Percentiles rank a stretch among this genome's conserved stretches.
phyloP scores from a whole-genome alignment of 768 basidiomycete species.

The Rhodotorula babjevae region DNA sequence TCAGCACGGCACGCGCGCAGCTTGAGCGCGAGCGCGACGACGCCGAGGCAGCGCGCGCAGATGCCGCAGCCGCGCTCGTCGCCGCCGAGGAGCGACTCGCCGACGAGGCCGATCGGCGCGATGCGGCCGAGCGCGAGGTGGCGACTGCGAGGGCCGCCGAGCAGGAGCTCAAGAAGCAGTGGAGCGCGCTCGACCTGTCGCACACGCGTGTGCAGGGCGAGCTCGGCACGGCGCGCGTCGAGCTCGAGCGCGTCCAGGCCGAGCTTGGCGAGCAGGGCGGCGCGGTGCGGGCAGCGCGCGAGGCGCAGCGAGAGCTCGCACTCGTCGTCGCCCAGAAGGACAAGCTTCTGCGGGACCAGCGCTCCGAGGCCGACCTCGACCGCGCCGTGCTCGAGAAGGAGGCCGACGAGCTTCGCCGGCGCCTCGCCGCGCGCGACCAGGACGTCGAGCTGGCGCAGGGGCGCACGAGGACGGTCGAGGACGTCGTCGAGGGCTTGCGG shows the following conservation, averaged over 20 bases:
- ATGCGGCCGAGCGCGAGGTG: constrained; percentile 58
- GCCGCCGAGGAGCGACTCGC: constrained; percentile 42
- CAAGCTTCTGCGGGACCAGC: constrained; percentile 71
- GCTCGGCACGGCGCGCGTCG: constrained; percentile 16
- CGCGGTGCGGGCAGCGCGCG: constrained; percentile 57
- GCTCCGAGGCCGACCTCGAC: constrained; percentile 88
- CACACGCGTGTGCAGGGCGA: constrained; percentile 17
- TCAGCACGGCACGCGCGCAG: constrained; percentile 60
- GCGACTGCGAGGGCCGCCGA: neutral
- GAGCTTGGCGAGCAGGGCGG: constrained; percentile 36
- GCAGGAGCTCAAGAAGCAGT: constrained; percentile 15
- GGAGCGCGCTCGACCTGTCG: neutral
- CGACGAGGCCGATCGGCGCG: constrained; percentile 55
- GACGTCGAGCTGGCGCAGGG: constrained; percentile 48
- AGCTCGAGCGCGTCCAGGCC: constrained; percentile 20
- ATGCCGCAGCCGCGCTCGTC: constrained; percentile 38
- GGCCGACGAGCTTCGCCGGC: constrained; percentile 65
- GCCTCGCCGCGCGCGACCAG: constrained; percentile 59
- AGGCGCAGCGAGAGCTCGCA: constrained; percentile 61
- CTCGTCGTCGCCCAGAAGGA: constrained; percentile 75
- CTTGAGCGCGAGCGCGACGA: constrained; percentile 54
- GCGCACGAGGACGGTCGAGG: constrained; percentile 57
- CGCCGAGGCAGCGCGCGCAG: constrained; percentile 26
- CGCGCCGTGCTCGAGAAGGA: constrained; percentile 87
- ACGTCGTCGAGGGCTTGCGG: constrained; percentile 58